Base-by-base conservation (phyloP, 345 rosid species). In the Syzygium grande region DNA sequence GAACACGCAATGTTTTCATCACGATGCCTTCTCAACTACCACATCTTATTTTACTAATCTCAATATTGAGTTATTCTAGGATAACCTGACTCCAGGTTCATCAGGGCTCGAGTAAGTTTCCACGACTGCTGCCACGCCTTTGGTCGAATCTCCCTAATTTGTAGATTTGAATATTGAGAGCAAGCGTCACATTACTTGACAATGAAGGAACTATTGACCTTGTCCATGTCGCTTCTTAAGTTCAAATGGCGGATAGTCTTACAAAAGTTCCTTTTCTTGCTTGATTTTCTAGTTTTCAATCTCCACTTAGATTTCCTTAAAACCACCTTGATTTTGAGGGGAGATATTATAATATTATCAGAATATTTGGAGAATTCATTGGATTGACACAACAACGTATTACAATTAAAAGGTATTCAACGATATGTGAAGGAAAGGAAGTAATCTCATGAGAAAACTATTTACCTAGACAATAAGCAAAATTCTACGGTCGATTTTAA, bases 311-410 rank as follows among this genome's bases (percentile, higher is more conserved):
- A 43, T 34, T 43, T 43, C 46, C 46, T 43, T 43, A 43, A 1
- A 43, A 43, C 46, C 51, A 3, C 59, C 61, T 0, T 23, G 61
- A 43, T 43, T 43, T 56, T 0, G 61, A 56, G n/a, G 61, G 61
- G 0, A 22, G 61, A 23, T 56, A 56, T 56, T 56, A 23, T 56
- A 1, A 56, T 56, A 27, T 56, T 23, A 56, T 23, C 13, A 0
- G 0, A 4, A 56, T 56, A 56, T 23, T 56, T 0, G 10, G 0
- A 56, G 61, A 56, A 23, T 56, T 56, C 61, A 9, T 56, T 23
- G 61, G 61, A 56, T 1, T 23, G 5, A 56, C 27, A 0, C 61
- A 56, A 56, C 25, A 22, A 56, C 10, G 61, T 9, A 56, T 23
- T 56, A 56, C 2, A 56, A 56, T 56, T 56, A 23, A 4, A 22